Evolutionary conservation across 768 basidiomycete species (phyloP).

Genomic region (Pleurotus sapidus): DNA sequence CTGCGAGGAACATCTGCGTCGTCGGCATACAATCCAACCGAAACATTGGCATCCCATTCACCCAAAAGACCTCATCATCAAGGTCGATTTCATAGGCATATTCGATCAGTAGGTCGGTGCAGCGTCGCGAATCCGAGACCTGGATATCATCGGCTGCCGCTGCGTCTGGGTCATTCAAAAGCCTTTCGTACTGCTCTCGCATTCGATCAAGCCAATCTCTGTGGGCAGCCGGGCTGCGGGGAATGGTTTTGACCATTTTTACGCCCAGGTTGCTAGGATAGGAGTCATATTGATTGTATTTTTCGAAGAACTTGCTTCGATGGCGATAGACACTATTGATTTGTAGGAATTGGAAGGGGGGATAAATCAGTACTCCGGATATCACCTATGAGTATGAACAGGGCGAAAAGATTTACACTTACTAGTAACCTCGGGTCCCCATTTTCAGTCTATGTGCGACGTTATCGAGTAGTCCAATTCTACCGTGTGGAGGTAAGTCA

Average conservation of each 20-base stretch:
- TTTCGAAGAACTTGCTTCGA: background rate
- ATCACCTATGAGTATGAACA: too few relatives aligned
- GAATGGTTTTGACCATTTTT: background rate
- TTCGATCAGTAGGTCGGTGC: background rate
- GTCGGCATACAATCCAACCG: constrained; percentile 7
- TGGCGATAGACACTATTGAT: background rate
- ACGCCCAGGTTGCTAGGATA: background rate
- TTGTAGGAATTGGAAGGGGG: too few relatives aligned
- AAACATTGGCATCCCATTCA: background rate
- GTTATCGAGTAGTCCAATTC: too few relatives aligned
- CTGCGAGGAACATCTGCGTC: background rate
- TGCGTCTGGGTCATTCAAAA: too few relatives aligned
- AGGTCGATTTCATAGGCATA: constrained; percentile 5
- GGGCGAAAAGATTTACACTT: too few relatives aligned
- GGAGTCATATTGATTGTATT: background rate
- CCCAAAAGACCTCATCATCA: background rate
- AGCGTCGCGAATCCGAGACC: background rate
- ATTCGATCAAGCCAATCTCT: background rate
- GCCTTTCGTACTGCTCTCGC: background rate
- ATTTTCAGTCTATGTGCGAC: too few relatives aligned
- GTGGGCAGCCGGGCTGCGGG: background rate
- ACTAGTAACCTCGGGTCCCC: too few relatives aligned
- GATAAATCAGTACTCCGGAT: too few relatives aligned
- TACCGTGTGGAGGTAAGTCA: too few relatives aligned
- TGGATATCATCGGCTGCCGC: background rate